Conservation (phyloP, 345 rosid genomes). For the Eutrema heterophyllum region DNA sequence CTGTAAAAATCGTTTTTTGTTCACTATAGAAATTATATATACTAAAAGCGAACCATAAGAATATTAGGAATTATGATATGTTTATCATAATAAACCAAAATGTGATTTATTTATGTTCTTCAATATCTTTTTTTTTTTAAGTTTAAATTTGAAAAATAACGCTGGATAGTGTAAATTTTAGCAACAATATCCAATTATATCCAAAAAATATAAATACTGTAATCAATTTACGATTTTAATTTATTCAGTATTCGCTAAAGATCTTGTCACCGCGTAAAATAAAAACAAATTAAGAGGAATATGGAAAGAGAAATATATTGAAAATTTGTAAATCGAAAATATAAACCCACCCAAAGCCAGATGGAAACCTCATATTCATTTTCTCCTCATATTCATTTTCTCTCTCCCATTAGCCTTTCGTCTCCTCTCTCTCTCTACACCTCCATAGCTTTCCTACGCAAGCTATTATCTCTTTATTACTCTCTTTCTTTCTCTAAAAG, state of each 20-base stretch:
- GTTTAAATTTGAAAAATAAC: neutral
- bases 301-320: neutral
- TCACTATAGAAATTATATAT: neutral
- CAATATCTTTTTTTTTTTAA: neutral
- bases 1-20: neutral
- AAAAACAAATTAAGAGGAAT: neutral
- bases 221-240: neutral
- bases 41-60: neutral
- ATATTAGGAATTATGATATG: neutral
- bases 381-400: constrained; percentile 8
- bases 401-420: constrained; percentile 22
- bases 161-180: neutral
- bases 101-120: neutral
- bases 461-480: constrained; percentile 25
- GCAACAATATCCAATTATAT: neutral
- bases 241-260: neutral
- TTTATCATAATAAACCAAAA: neutral
- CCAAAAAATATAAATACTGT: neutral
- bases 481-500: constrained; percentile 11
- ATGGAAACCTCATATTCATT: constrained; percentile 39
- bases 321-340: constrained; percentile 6
- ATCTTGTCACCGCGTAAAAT: constrained; percentile 14
- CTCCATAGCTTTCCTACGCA: constrained; percentile 20
- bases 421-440: constrained; percentile 7
- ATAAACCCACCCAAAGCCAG: constrained; percentile 29